Conservation (phyloP, 805 yeast species). For the Ogataea thermomethanolica region DNA sequence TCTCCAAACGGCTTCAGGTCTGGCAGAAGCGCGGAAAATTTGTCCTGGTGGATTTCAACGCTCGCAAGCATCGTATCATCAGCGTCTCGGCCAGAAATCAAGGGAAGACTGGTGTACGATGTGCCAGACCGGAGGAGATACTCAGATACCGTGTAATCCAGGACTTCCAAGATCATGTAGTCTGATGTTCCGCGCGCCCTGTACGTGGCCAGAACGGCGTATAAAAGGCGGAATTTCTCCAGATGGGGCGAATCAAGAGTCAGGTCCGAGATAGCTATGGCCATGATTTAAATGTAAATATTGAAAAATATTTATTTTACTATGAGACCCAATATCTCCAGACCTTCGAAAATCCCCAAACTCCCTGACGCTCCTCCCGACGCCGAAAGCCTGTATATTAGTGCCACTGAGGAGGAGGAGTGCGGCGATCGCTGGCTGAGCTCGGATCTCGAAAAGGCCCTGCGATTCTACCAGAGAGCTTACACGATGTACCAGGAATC, state of each 20-base stretch:
- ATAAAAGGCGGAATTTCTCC: conserved; percentile 1
- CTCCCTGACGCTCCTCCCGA: conserved; percentile 26
- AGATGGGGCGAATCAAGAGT: background rate
- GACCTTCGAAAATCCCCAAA: conserved; percentile 3
- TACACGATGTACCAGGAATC: conserved; percentile 41
- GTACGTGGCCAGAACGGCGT: conserved; percentile 6
- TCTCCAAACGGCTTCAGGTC: conserved; percentile 3
- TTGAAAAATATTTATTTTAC: conserved; percentile 2
- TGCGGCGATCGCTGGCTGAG: conserved; percentile 73
- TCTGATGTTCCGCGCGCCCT: background rate
- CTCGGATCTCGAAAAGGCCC: conserved; percentile 60
- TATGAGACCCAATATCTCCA: background rate
- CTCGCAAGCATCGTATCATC: conserved; percentile 8
- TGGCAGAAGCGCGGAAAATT: conserved; percentile 4
- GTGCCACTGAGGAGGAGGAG: conserved; percentile 62
- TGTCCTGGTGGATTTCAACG: conserved; percentile 12
- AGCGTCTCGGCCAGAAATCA: conserved; percentile 5
- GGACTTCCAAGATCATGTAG: conserved; percentile 5
- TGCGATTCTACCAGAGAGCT: conserved; percentile 63
- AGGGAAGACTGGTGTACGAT: conserved; percentile 8
- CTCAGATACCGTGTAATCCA: conserved; percentile 24
- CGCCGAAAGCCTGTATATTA: conserved; percentile 51
- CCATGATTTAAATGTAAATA: background rate
- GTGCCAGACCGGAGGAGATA: conserved; percentile 1
- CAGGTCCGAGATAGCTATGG: background rate